Base-by-base conservation (phyloP, 345 rosid species). In the Ricinus communis region DNA sequence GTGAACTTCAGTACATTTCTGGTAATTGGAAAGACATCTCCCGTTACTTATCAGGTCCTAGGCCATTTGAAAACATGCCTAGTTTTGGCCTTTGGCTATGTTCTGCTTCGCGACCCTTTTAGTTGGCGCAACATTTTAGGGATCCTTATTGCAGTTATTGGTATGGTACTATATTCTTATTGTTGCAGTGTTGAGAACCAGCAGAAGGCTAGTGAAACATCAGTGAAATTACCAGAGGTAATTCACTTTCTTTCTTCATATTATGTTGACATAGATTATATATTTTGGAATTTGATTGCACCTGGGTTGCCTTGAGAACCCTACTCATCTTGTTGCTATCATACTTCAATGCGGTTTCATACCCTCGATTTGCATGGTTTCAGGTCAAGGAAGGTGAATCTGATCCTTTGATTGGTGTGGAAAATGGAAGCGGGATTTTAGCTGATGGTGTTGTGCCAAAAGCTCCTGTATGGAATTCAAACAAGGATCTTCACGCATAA, bases 1-100 rank as follows among this genome's bases (percentile, higher is more conserved):
- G 99, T 96, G 66, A 96, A 96, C 93, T 96, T 96, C 83, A 96
- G 99, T 81, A 96, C 99, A 31, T 96, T 96, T 82, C 81, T 96
- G 76, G 99, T 96, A 18, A 96, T 96, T 45, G 99, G 99, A 73
- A 96, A 96, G 84, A 96, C 99, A 70, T 96, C 99, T 77, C 99
- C 99, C 2, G 99, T 96, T 70, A 93, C 99, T 45, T 96, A 96
- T 83, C 99, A 96, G 79, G 99, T 96, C 62, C 87, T 96, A n/a
- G 99, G 99, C 58, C 99, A 96, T 83, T 83, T 96, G 53, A 96
- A 96, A 83, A 96, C 99, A 63, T 96, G 99, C 83, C 83, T 96
- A 54, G 98, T 96, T 74, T 86, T 96, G 88, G 97, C 97, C 31
- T 96, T 96, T 61, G 99, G 99, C 47, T 96, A 96, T 59, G 90